These are phyloP conservation scores for Amphibolis antarctica DNA, from an alignment of 106 monocot genomes.

Conservation along the genomic window DNA sequence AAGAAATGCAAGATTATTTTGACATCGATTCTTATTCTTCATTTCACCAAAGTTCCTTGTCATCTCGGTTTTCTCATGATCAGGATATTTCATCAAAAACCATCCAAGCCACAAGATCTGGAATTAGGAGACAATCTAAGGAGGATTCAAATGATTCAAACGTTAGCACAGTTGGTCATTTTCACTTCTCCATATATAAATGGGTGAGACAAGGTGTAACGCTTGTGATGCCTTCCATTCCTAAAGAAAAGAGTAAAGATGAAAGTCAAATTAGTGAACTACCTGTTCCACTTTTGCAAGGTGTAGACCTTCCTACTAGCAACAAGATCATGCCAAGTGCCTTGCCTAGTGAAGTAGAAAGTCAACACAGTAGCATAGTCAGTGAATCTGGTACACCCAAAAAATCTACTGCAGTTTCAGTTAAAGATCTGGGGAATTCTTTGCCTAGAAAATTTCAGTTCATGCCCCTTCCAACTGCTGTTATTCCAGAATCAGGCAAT, in stretches of 20 bases:
- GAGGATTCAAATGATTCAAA: conserved; percentile 28
- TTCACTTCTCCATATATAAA: conserved; percentile 89
- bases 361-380: conserved; percentile 1
- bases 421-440: conserved; percentile 7
- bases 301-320: conserved; percentile 28
- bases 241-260: conserved; percentile 21
- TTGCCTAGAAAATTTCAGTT: conserved; percentile 2
- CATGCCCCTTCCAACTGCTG: conserved; percentile 11
- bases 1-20: conserved; percentile 14
- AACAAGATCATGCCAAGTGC: conserved; percentile 26
- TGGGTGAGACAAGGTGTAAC: conserved; percentile 82
- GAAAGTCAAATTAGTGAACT: conserved; percentile 26
- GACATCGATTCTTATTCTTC: conserved; percentile 16
- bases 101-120: conserved; percentile 4
- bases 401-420: conserved; percentile 14
- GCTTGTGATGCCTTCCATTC: conserved; percentile 38
- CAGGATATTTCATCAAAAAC: conserved; percentile 15
- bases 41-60: conserved; percentile 28
- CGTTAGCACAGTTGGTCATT: conserved; percentile 20
- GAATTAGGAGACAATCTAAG: conserved; percentile 8
- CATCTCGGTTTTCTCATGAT: conserved; percentile 23
- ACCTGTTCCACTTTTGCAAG: conserved; percentile 55
- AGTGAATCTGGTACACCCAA: conserved; percentile 8
- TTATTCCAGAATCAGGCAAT: conserved; percentile 37
- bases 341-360: neutral